A percentile compares a stretch with the other conserved stretches of the same genome.
Evolutionary conservation across 2,329 filamentous ascomycete genomes (phyloP).

Genomic region (Stagonosporopsis rhizophila): DNA sequence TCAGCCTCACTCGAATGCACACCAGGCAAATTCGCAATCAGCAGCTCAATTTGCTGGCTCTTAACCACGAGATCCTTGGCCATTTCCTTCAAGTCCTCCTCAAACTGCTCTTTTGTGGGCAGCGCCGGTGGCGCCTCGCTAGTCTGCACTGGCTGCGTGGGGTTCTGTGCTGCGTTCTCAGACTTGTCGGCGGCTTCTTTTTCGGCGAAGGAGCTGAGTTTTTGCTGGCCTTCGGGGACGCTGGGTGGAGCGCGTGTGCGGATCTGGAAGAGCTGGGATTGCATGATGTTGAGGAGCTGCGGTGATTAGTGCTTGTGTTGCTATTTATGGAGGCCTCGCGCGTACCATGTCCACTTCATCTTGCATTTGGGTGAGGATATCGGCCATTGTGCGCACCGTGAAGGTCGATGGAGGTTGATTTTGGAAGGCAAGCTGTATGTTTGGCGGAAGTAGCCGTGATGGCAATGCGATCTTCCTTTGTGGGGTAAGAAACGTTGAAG

Average conservation of each 20-base stretch:
- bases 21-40: conserved; percentile 78
- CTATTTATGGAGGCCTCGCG: background rate
- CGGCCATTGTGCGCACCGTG: conserved; percentile 62
- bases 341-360: conserved; percentile 81
- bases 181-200: conserved; percentile 36
- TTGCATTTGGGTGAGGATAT: conserved; percentile 82
- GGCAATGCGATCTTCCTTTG: background rate
- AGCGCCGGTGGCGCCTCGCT: conserved; percentile 22
- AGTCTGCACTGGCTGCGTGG: conserved; percentile 21
- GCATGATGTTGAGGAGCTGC: conserved; percentile 59
- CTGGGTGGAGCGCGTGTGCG: conserved; percentile 51
- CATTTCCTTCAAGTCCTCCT: conserved; percentile 72
- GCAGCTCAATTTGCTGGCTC: conserved; percentile 80
- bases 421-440: background rate
- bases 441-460: background rate
- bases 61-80: conserved; percentile 79
- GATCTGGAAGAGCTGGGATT: conserved; percentile 55
- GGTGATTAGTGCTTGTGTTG: background rate
- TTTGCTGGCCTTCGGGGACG: conserved; percentile 54
- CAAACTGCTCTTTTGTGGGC: conserved; percentile 58
- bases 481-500: conserved; percentile 9
- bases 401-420: background rate
- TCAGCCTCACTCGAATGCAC: conserved; percentile 79
- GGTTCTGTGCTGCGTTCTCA: conserved; percentile 25
- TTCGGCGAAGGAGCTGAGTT: conserved; percentile 41